Percentiles rank a stretch among this genome's conserved stretches.
These are phyloP conservation scores for Flaveria robusta DNA, from an alignment of 129 eudicot genomes.

Conservation along the genomic window DNA sequence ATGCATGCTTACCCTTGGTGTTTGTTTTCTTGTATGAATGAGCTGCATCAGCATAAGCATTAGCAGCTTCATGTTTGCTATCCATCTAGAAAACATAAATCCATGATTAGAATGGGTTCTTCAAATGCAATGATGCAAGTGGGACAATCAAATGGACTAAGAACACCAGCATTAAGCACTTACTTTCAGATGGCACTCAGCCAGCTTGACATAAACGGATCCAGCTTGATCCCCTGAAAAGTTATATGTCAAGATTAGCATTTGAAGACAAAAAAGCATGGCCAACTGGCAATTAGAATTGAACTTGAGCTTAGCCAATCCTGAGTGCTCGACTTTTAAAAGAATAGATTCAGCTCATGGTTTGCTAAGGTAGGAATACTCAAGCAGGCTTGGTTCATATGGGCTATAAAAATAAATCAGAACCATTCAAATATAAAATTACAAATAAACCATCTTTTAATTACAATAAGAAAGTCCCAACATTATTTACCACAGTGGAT, in stretches of 20 bases:
- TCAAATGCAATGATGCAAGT: not conserved
- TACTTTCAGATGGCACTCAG: constrained; percentile 84
- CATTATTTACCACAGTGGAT: not conserved
- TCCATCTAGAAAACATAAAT: constrained; percentile 58
- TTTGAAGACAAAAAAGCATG: constrained; percentile 10
- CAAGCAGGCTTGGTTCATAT: constrained; percentile 11
- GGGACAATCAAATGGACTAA: not conserved
- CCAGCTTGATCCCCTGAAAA: constrained; percentile 98
- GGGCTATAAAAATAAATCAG: constrained; percentile 8
- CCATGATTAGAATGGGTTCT: constrained; percentile 10
- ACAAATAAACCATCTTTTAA: not conserved
- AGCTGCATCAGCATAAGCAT: constrained; percentile 83
- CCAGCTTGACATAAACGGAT: constrained; percentile 76
- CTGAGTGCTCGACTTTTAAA: constrained; percentile 5
- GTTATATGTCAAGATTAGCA: constrained; percentile 26
- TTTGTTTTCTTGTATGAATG: constrained; percentile 82
- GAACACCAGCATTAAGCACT: constrained; percentile 24
- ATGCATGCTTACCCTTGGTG: constrained; percentile 54
- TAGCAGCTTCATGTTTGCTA: constrained; percentile 98
- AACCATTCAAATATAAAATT: not conserved
- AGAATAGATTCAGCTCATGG: constrained; percentile 18
- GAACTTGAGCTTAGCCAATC: constrained; percentile 21
- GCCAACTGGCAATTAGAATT: not conserved
- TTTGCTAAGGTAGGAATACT: constrained; percentile 13
- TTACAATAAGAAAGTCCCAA: not conserved